Conservation (phyloP, 306 rosid species). For the Begonia fuchsioides region DNA sequence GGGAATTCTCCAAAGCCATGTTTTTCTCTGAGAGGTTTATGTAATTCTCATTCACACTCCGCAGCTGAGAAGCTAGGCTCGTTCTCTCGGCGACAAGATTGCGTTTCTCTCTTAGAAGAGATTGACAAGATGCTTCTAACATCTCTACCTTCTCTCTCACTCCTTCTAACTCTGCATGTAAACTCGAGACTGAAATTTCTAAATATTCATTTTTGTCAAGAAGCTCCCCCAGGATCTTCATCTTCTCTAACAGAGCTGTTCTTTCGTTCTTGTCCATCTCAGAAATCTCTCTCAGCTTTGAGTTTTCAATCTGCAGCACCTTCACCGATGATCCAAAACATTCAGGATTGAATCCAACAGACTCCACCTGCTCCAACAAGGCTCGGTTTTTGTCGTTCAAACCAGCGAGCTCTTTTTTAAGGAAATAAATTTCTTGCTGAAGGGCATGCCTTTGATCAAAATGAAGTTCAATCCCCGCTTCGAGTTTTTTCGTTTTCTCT, state of each 20-base stretch:
- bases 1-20: no score
- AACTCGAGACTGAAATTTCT: conserved; percentile 73
- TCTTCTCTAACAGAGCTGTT: conserved; percentile 48
- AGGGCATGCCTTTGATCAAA: conserved; percentile 77
- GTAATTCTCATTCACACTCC: no score
- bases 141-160: conserved; percentile 44
- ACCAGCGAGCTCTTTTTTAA: conserved; percentile 62
- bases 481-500: conserved; percentile 55
- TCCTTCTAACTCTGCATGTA: conserved; percentile 62
- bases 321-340: conserved; percentile 55
- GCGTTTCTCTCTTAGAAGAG: conserved; percentile 50
- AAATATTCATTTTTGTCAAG: conserved; percentile 64
- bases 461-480: conserved; percentile 65
- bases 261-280: conserved; percentile 46
- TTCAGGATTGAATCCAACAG: conserved; percentile 50
- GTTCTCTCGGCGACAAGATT: conserved; percentile 54
- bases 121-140: conserved; percentile 33
- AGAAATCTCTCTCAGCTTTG: conserved; percentile 43
- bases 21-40: no score
- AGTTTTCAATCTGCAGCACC: conserved; percentile 53
- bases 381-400: conserved; percentile 42
- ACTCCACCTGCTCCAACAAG: conserved; percentile 52
- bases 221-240: conserved; percentile 60
- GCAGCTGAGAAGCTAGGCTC: conserved; percentile 57
- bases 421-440: conserved; percentile 87